phyloP scores from a whole-genome alignment of 805 yeast species.

The Kazachstania kunashirensis region DNA sequence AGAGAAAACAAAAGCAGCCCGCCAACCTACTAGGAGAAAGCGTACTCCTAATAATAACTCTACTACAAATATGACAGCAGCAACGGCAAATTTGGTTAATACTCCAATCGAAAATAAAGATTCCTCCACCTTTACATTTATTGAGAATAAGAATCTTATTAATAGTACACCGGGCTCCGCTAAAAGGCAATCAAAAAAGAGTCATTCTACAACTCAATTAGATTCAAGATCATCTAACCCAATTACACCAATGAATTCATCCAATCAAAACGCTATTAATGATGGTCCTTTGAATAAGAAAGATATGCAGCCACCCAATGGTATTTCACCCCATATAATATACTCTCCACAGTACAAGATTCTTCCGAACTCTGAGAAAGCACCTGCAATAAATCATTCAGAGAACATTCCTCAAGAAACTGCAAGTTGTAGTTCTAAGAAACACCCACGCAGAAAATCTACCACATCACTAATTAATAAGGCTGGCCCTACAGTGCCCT shows the following conservation, averaged over 20 bases:
- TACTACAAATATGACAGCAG: neutral
- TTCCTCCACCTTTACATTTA: constrained; percentile 2
- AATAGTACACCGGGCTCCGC: neutral
- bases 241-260: constrained; percentile 1
- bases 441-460: constrained; percentile 5
- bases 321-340: constrained; percentile 4
- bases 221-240: neutral
- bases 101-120: constrained; percentile 3
- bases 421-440: neutral
- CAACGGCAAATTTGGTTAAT: neutral
- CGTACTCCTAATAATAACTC: neutral
- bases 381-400: too few relatives aligned
- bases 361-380: too few relatives aligned
- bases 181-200: constrained; percentile 1
- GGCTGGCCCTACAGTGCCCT: neutral
- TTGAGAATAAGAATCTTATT: constrained; percentile 1
- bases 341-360: constrained; percentile 5
- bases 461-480: constrained; percentile 2
- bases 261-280: neutral
- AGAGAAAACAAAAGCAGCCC: neutral
- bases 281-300: neutral
- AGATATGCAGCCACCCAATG: constrained; percentile 7
- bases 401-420: neutral
- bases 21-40: constrained; percentile 2
- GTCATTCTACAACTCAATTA: neutral